phyloP scores from a whole-genome alignment of 1,284 basidiomycete species.

The Volvariella surrecta region DNA sequence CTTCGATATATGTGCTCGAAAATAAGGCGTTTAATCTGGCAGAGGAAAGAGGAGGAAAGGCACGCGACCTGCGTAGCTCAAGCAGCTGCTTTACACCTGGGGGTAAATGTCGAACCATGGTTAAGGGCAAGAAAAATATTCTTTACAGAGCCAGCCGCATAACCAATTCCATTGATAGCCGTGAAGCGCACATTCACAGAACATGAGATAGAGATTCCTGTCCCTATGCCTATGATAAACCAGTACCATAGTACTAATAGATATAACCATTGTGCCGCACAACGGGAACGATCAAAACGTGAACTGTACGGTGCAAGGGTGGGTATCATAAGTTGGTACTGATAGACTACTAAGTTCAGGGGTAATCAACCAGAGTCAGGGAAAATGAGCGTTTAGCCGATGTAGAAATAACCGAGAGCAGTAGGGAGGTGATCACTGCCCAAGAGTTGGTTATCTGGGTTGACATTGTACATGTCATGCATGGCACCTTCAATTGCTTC shows the following conservation, averaged over 20 bases:
- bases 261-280: constrained; percentile 1
- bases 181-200: neutral
- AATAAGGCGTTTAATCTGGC: constrained; percentile 50
- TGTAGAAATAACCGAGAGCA: constrained; percentile 36
- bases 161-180: neutral
- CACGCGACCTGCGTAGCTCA: constrained; percentile 57
- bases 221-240: constrained; percentile 11
- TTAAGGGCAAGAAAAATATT: neutral
- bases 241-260: constrained; percentile 12
- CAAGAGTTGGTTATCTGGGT: constrained; percentile 52
- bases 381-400: constrained; percentile 16
- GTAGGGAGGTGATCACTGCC: constrained; percentile 32
- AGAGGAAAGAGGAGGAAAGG: constrained; percentile 50
- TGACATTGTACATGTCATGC: constrained; percentile 62
- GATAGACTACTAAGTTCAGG: too few species aligned
- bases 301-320: constrained; percentile 10
- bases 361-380: neutral
- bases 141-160: neutral
- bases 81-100: constrained; percentile 64
- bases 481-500: constrained; percentile 40
- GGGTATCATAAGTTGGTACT: too few species aligned
- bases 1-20: constrained; percentile 50
- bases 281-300: constrained; percentile 12
- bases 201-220: neutral
- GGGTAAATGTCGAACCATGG: constrained; percentile 35